phyloP scores from a whole-genome alignment of 192 early-diverging fungal species.

The Coemansia biformis region DNA sequence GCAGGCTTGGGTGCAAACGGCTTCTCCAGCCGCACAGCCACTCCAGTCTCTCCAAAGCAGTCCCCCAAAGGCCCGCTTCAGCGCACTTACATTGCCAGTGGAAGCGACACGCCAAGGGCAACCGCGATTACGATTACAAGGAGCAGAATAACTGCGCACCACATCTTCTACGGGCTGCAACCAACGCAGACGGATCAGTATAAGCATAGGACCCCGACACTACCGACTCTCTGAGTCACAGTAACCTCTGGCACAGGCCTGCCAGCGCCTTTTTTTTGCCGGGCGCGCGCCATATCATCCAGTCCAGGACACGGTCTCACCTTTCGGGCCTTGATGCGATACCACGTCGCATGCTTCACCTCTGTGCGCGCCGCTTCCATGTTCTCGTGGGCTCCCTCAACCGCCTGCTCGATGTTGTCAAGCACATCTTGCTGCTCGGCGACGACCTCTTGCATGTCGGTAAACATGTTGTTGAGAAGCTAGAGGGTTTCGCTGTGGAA shows the following conservation, averaged over 20 bases:
- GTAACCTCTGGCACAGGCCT: no score
- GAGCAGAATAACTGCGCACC: slow-evolving; percentile 32
- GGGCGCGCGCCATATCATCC: no score
- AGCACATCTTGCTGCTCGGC: slow-evolving; percentile 44
- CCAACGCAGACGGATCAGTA: neutral
- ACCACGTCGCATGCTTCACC: slow-evolving; percentile 30
- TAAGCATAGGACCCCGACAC: neutral
- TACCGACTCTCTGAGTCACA: no score
- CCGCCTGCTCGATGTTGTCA: slow-evolving; percentile 46
- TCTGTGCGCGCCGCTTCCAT: slow-evolving; percentile 13
- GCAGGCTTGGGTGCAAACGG: no score
- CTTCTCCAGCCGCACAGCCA: no score
- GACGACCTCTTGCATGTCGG: slow-evolving; percentile 34
- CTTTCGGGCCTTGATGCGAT: slow-evolving; percentile 41
- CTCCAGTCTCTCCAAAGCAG: no score
- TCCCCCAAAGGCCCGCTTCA: no score
- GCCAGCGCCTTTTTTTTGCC: no score
- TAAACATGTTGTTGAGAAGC: slow-evolving; percentile 46
- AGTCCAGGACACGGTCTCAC: slow-evolving; percentile 3
- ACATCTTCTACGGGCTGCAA: slow-evolving; percentile 44
- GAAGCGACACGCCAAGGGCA: slow-evolving; percentile 29
- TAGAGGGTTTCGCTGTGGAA: no score
- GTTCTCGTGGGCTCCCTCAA: slow-evolving; percentile 34
- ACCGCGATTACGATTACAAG: slow-evolving; percentile 32
- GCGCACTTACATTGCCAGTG: slow-evolving; percentile 44